Percentiles rank a stretch among this genome's conserved stretches.
phyloP scores from a whole-genome alignment of 352 stramenopile genomes.

The Pythium folliculosum region DNA sequence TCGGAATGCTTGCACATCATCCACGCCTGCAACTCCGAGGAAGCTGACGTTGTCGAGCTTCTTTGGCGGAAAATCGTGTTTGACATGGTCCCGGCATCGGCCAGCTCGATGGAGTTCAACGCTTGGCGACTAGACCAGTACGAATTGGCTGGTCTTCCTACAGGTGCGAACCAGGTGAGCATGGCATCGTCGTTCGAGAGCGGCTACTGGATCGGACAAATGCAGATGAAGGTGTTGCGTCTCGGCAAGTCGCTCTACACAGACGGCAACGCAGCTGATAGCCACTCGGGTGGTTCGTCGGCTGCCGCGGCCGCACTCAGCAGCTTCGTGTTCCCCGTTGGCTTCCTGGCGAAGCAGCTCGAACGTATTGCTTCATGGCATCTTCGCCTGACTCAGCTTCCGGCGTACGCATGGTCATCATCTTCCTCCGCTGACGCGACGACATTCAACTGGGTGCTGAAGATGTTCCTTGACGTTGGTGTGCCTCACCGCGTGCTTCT shows the following conservation, averaged over 20 bases:
- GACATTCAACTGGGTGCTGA: constrained; percentile 82
- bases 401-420: constrained; percentile 37
- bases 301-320: constrained; percentile 33
- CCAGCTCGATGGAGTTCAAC: constrained; percentile 69
- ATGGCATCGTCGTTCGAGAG: constrained; percentile 62
- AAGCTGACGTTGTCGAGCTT: constrained; percentile 60
- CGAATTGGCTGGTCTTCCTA: constrained; percentile 55
- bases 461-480: constrained; percentile 81
- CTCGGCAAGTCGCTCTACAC: constrained; percentile 75
- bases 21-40: constrained; percentile 82
- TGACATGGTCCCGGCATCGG: constrained; percentile 63
- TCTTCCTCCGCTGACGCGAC: constrained; percentile 59
- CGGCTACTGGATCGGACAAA: constrained; percentile 78
- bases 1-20: constrained; percentile 87
- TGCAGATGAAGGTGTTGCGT: constrained; percentile 75
- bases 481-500: constrained; percentile 74
- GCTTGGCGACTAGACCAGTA: constrained; percentile 69
- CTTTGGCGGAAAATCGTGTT: constrained; percentile 83
- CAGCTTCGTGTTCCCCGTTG: constrained; percentile 74
- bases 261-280: constrained; percentile 53
- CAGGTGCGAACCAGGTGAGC: constrained; percentile 9
- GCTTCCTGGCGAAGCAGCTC: constrained; percentile 70
- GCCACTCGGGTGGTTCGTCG: constrained; percentile 31
- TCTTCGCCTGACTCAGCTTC: constrained; percentile 57
- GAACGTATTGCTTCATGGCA: constrained; percentile 84